phyloP scores from a whole-genome alignment of 208 protist species.

The Wallacemonas sp. region DNA sequence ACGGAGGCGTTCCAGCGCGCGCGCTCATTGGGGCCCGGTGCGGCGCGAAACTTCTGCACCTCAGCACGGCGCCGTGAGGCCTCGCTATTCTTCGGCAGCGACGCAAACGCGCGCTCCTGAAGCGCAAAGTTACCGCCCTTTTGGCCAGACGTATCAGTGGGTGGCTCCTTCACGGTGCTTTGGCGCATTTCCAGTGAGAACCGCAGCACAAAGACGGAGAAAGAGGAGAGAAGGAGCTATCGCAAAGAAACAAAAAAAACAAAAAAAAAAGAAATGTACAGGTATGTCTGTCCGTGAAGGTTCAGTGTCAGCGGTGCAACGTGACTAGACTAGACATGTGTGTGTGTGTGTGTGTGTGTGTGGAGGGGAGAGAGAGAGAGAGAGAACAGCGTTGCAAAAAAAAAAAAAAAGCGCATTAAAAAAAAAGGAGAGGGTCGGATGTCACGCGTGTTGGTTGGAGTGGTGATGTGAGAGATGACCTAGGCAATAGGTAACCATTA shows the following conservation, averaged over 20 bases:
- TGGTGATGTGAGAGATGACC: too few species aligned
- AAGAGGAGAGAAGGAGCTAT: too few species aligned
- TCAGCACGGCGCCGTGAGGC: conserved; percentile 33
- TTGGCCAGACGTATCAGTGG: background rate
- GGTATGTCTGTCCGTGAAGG: background rate
- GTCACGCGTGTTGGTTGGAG: too few species aligned
- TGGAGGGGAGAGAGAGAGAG: conserved; percentile 4
- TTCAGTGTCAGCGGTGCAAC: too few species aligned
- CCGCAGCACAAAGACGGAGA: too few species aligned
- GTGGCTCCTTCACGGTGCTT: background rate
- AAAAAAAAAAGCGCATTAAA: background rate
- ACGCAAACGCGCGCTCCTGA: conserved; percentile 51
- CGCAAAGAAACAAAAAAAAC: too few species aligned
- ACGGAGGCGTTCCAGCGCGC: conserved; percentile 72
- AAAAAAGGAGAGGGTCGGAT: too few species aligned
- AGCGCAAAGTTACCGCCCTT: conserved; percentile 29
- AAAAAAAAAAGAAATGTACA: background rate
- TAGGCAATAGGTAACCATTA: too few species aligned
- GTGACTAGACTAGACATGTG: background rate
- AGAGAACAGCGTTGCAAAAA: background rate
- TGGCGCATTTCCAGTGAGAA: conserved; percentile 3
- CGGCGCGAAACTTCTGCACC: conserved; percentile 44
- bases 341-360: background rate
- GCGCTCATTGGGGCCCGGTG: conserved; percentile 24
- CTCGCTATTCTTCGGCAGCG: conserved; percentile 31